Evolutionary conservation across 345 rosid species (phyloP).

Genomic region (Clarkia xantiana): DNA sequence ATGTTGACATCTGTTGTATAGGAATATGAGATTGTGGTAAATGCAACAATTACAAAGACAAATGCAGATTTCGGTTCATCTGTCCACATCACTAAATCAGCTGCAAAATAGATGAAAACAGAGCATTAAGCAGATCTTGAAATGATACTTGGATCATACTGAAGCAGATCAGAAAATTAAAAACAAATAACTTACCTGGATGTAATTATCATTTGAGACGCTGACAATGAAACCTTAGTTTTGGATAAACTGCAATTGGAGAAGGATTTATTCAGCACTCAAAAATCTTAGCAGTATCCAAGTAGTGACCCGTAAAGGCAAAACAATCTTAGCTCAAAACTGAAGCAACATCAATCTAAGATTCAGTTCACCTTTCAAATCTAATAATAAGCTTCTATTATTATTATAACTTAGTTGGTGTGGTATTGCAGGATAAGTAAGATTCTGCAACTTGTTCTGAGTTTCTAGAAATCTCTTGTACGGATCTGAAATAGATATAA

Average conservation of each 20-base stretch:
- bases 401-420: neutral
- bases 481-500: conserved; percentile 13
- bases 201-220: conserved; percentile 38
- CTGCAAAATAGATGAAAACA: conserved; percentile 19
- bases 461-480: conserved; percentile 25
- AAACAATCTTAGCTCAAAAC: neutral
- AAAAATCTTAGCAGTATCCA: conserved; percentile 3
- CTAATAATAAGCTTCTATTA: neutral
- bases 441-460: conserved; percentile 52
- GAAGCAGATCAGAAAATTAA: neutral
- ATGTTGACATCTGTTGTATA: conserved; percentile 53
- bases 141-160: no score
- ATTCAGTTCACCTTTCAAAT: no score
- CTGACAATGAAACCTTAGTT: conserved; percentile 45
- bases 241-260: conserved; percentile 47
- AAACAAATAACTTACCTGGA: conserved; percentile 33
- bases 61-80: conserved; percentile 62
- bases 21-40: conserved; percentile 55
- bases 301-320: neutral
- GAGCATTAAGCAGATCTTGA: neutral
- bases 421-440: neutral
- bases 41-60: conserved; percentile 68
- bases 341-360: no score
- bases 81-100: conserved; percentile 94
- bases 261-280: conserved; percentile 5